Evolutionary conservation across 345 rosid species (phyloP), one percentile per base, ranked within the genome.

Genomic region (Ceriops tagal): DNA sequence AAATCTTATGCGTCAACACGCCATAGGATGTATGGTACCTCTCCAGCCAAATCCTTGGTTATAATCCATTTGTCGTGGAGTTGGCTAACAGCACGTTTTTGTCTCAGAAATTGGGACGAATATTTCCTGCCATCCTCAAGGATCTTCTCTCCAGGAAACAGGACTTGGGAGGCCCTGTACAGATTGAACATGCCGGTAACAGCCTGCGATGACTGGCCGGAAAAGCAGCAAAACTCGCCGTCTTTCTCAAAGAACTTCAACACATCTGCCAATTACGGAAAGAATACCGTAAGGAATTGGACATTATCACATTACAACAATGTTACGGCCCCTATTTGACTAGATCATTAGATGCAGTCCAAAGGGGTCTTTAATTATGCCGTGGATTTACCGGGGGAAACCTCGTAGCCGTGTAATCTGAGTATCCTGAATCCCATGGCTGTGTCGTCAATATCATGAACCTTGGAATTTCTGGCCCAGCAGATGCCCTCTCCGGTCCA

Each of bases 11-110:
- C 13, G 0, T 3, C 18, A 3, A 13, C 16, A 3, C 3, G 49
- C 49, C 13, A 43, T 43, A 11, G 1, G 49, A 43, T 5, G 1
- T 0, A 43, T 13, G 5, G 49, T 15, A 95, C 99, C 93, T 96
- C 99, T 35, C 97, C 95, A 6, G 96, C 89, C 47, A 96, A 77
- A 81, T 96, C 99, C 73, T 92, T 96, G 68, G 87, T 87, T 56
- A 92, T 92, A 59, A 96, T 80, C 99, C 99, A 96, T 79, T 96
- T 96, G 66, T 96, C 99, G 4, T 88, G 49, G 49, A 96, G 83
- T 63, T 87, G 76, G 26, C 74, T 71, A 20, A 82, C 82, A 10
- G 75, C 86, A 68, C 75, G 86, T 79, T 89, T 92, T 58, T 78
- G 73, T 71, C 69, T 78, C 2, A 96, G 71, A 76, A 81, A 89